Evolutionary conservation across 2,329 filamentous ascomycete species (phyloP), one percentile per base, ranked within the genome.

Genomic region (Verticillium nonalfalfae): DNA sequence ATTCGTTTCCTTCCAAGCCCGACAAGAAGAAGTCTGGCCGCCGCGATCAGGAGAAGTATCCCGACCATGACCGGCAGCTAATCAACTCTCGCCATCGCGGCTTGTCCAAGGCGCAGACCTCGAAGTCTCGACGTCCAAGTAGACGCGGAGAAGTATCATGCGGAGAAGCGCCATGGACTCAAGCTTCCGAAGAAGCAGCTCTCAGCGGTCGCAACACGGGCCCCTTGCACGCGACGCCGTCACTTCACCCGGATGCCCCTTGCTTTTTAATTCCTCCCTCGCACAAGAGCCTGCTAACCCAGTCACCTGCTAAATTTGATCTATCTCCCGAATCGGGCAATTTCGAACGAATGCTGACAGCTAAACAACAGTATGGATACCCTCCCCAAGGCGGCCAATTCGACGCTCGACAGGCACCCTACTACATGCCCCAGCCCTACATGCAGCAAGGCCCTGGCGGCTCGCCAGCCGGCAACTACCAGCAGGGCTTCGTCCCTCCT

Each of bases 321-420:
- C 76, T 93, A 62, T 87, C 88, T 65, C 89, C 89, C 63, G 85
- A 87, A 70, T 88, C 79, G 72, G 85, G 85, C 70, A 82, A 87
- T 67, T 91, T 89, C 82, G 89, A 93, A 74, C 82, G 84, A 66
- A 82, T 84, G 85, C 89, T 93, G 81, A 92, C 85, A 71, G 76
- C 82, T 68, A 84, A 84, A 77, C 78, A 84, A 88, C 82, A 78
- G 65, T 87, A 82, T 73, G 80, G 78, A 60, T 89, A 81, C 66
- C 76, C 75, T 38, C 82, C 82, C 14, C 73, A 72, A 63, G 69
- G 70, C 60, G 62, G 52, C 14, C 79, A 78, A 35, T 77, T 75
- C 66, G 78, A 78, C 70, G 72, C 72, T 39, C 65, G 78, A 35
- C 67, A 72, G 61, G 72, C 78, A 67, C 71, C 73, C 7, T 82